A percentile compares a stretch with the other conserved stretches of the same genome.
These are phyloP conservation scores for Rheum nobile DNA, from an alignment of 148 eudicot species.

Conservation along the genomic window DNA sequence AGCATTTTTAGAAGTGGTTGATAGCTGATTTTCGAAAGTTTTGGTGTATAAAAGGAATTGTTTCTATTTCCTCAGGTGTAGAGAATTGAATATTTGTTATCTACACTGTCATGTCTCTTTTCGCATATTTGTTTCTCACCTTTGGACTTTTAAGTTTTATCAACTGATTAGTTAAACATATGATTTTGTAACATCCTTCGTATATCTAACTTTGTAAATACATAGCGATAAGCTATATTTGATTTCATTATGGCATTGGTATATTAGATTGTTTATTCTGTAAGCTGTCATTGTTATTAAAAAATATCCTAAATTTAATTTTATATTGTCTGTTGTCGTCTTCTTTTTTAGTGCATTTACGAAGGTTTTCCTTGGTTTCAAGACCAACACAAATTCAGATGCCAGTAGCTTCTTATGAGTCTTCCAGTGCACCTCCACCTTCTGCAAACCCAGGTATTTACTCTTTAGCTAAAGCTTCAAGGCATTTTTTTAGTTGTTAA, in stretches of 20 bases:
- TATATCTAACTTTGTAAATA: not conserved
- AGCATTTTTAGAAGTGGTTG: not conserved
- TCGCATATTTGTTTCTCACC: not conserved
- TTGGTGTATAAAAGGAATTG: not conserved
- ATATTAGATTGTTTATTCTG: not conserved
- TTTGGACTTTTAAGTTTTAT: not conserved
- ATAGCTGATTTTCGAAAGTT: not conserved
- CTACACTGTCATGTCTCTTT: not conserved
- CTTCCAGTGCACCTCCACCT: slow-evolving; percentile 33
- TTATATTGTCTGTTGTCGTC: not conserved
- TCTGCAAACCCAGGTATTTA: slow-evolving; percentile 50
- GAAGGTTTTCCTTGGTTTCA: not conserved
- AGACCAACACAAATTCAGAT: not conserved
- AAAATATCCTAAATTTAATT: not conserved
- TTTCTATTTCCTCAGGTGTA: not conserved
- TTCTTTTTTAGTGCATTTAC: not conserved
- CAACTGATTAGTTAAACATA: not conserved
- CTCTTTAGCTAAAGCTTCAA: not conserved
- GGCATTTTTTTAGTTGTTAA: not conserved
- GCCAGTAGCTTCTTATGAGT: slow-evolving; percentile 3
- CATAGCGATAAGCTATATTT: not conserved
- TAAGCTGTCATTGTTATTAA: not conserved
- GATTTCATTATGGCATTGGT: not conserved
- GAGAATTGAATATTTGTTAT: not conserved
- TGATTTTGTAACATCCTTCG: not conserved